Base-by-base conservation (phyloP, 2,329 filamentous ascomycete genomes). In the Hypoxylon sp. region DNA sequence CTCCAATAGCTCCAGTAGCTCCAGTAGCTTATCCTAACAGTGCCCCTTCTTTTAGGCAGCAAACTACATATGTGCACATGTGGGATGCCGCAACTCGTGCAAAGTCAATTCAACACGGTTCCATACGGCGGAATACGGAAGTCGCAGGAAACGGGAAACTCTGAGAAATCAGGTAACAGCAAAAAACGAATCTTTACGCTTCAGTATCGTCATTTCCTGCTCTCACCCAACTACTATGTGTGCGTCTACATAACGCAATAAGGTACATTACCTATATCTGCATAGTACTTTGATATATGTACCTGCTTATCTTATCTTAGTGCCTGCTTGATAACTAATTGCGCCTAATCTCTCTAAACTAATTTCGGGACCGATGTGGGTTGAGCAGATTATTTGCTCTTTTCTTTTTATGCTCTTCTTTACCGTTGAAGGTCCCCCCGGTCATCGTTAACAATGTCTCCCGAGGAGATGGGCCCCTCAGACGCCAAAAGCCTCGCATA, bases 1-100 rank as follows among this genome's bases (percentile, higher is more conserved):
- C n/a, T n/a, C n/a, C 29, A 7, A 2, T 32, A 11, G 8, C 29
- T 32, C 5, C 8, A 32, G 29, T 11, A 32, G 29, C 29, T 63
- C 66, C 66, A 68, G 59, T 68, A 68, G 66, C 66, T 68, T 68
- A 68, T 65, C 62, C 55, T 56, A 58, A 68, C 63, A 25, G 51
- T 63, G 45, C 16, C 54, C 27, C 46, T 46, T 34, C 23, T 46
- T 56, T 56, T 56, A 56, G 41, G 27, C 52, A 54, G 34, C 39
- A 43, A 32, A 55, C 8, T n/a, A 16, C 27, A 46, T 55, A 46
- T 37, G 37, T 19, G 37, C 27, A 46, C 46, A 46, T 37, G 37
- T 19, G 37, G 16, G 37, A 41, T 21, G 16, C 37, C 16, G 7
- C 8, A 9, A 19, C 37, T 19, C 16, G 37, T 7, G 8, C 37